A percentile compares a stretch with the other conserved stretches of the same genome.
Evolutionary conservation across 306 rosid genomes (phyloP).

Genomic region (Medicago ruthenica): DNA sequence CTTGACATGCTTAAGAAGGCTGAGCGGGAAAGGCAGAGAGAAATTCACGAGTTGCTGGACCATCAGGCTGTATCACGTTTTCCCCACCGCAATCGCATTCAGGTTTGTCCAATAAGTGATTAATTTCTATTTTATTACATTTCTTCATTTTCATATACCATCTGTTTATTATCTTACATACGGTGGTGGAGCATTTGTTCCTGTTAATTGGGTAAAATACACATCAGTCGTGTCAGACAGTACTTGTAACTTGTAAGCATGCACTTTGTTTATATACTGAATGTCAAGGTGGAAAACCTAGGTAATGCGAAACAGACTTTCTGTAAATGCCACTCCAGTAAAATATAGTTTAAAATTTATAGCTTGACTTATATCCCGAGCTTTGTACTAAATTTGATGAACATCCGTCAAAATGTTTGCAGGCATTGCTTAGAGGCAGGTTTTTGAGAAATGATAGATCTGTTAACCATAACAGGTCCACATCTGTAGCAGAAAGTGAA

Average conservation of each 20-base stretch:
- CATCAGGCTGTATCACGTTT: slow-evolving; percentile 82
- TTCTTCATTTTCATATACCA: slow-evolving; percentile 22
- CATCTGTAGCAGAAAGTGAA: slow-evolving; percentile 82
- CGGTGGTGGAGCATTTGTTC: slow-evolving; percentile 15
- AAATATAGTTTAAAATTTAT: slow-evolving; percentile 31
- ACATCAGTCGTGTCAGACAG: slow-evolving; percentile 11
- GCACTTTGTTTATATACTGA: slow-evolving; percentile 8
- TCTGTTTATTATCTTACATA: slow-evolving; percentile 20
- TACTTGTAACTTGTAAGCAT: slow-evolving; percentile 20
- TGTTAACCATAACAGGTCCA: slow-evolving; percentile 62
- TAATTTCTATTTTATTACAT: background rate
- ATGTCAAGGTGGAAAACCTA: slow-evolving; percentile 16
- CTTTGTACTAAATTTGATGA: slow-evolving; percentile 37
- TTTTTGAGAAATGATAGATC: slow-evolving; percentile 83
- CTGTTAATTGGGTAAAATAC: slow-evolving; percentile 27
- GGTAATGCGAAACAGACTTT: slow-evolving; percentile 17
- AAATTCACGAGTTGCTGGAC: slow-evolving; percentile 76
- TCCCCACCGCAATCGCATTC: slow-evolving; percentile 95
- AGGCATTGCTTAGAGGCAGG: slow-evolving; percentile 96
- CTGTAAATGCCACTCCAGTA: background rate
- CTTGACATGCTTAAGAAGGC: slow-evolving; percentile 95
- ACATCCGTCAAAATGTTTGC: slow-evolving; percentile 42
- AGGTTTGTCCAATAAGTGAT: slow-evolving; percentile 59
- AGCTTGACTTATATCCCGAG: background rate
- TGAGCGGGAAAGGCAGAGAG: slow-evolving; percentile 84